phyloP scores from a whole-genome alignment of 805 yeast species.

The Ogataea philodendri region DNA sequence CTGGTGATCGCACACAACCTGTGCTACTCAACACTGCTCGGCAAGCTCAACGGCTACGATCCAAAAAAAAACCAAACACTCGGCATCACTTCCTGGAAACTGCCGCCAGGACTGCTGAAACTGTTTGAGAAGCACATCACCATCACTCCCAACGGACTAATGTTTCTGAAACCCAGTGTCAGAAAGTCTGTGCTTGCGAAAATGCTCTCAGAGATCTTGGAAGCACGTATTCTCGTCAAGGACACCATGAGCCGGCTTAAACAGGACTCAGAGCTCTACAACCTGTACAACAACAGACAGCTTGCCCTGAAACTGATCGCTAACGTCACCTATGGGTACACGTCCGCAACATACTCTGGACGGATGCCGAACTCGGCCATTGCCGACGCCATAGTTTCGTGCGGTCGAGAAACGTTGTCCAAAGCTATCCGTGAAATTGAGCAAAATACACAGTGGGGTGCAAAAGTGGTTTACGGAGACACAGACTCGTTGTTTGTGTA shows the following conservation, averaged over 20 bases:
- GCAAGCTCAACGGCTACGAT: conserved; percentile 54
- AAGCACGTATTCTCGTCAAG: conserved; percentile 76
- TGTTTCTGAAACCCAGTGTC: conserved; percentile 64
- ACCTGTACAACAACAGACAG: conserved; percentile 72
- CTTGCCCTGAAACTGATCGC: conserved; percentile 87
- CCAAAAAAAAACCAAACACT: conserved; percentile 43
- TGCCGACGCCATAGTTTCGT: conserved; percentile 90
- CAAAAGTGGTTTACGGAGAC: conserved; percentile 94
- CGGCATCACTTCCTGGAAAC: conserved; percentile 51
- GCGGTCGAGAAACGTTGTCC: conserved; percentile 82
- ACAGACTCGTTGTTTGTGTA: conserved; percentile 92
- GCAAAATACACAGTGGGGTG: conserved; percentile 61
- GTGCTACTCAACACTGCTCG: conserved; percentile 73
- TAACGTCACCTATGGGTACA: conserved; percentile 93
- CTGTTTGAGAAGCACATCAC: conserved; percentile 52
- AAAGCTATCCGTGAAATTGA: conserved; percentile 72
- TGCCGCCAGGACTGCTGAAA: conserved; percentile 58
- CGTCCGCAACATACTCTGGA: conserved; percentile 93
- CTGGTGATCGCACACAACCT: conserved; percentile 87
- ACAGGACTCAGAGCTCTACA: conserved; percentile 47
- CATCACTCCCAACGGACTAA: conserved; percentile 84
- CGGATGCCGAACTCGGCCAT: conserved; percentile 96
- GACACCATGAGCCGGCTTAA: conserved; percentile 60
- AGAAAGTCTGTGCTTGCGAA: conserved; percentile 74
- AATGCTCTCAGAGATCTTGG: conserved; percentile 81